Evolutionary conservation across 1,284 basidiomycete species (phyloP).

Genomic region (Xanthoconium separans): DNA sequence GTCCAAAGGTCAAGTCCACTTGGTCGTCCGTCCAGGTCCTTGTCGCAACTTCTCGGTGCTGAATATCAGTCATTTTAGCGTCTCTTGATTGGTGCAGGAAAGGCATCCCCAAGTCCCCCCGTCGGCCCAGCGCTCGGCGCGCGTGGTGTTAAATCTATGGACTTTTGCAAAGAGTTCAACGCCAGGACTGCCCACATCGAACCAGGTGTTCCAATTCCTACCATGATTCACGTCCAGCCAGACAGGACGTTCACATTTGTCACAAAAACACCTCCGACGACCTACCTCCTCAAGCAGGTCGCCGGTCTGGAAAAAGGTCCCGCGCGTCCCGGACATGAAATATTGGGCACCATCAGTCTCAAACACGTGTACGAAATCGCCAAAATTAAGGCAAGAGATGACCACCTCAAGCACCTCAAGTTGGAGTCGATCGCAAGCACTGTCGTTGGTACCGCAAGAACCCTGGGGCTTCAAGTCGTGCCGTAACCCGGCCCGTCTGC

Average conservation of each 20-base stretch:
- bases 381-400: constrained; percentile 92
- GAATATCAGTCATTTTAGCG: constrained; percentile 45
- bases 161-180: constrained; percentile 99
- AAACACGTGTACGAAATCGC: constrained; percentile 99
- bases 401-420: constrained; percentile 79
- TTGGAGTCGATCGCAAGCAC: constrained; percentile 87
- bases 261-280: constrained; percentile 87
- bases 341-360: constrained; percentile 81
- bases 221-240: constrained; percentile 88
- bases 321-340: constrained; percentile 74
- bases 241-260: constrained; percentile 95
- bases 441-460: constrained; percentile 82
- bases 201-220: constrained; percentile 86
- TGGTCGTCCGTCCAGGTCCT: constrained; percentile 29
- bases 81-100: constrained; percentile 89
- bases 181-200: constrained; percentile 88
- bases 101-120: constrained; percentile 94
- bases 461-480: constrained; percentile 85
- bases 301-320: constrained; percentile 91
- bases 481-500: constrained; percentile 52
- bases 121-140: constrained; percentile 98
- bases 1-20: constrained; percentile 33
- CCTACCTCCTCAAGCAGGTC: constrained; percentile 93
- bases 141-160: constrained; percentile 98
- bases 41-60: constrained; percentile 2